Base-by-base conservation (phyloP, 2,329 filamentous ascomycete genomes). In the Ophiostoma himal-ulmi region DNA sequence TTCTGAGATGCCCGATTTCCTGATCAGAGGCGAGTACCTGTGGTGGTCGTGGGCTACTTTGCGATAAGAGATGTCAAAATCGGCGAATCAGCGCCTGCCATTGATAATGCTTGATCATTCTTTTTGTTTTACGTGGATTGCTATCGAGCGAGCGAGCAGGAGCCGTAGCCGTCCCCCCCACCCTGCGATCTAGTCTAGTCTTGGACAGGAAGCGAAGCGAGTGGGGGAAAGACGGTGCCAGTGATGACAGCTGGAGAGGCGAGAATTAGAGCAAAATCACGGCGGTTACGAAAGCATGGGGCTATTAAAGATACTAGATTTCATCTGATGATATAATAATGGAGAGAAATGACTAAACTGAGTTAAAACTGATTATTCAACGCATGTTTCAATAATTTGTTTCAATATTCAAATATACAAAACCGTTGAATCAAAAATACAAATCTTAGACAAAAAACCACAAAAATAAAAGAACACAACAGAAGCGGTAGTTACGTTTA, bases 31-130 rank as follows among this genome's bases (percentile, higher is more conserved):
- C 64, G 20, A 11, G 64, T 22, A 22, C 37, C 37, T 60, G 22
- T 36, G 30, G 26, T 36, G 30, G 30, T 26, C 52, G 52, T 14
- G 22, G 10, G 22, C 26, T 34, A 30, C 14, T 37, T 64, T 64
- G 34, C 60, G 60, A 64, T 64, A 64, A 64, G 60, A 73, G 65
- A 68, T 66, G 70, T 41, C 20, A 37, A n/a, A 64, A 20, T 68
- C 11, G 68, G 44, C 72, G 69, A 74, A 74, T 74, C 72, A 73
- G 36, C 68, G 57, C 34, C 3, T 26, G 52, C 14, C 69, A 52
- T 73, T 72, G 69, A 70, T 66, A 69, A 68, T 70, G 60, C 68
- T 57, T 65, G 57, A 30, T 39, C 48, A 30, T 39, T 60, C 30
- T 67, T 69, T 71, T 68, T 71, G 67, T 41, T 71, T 69, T 69